Evolutionary conservation across 2,329 filamentous ascomycete species (phyloP).

Genomic region (Aspergillus sp.): DNA sequence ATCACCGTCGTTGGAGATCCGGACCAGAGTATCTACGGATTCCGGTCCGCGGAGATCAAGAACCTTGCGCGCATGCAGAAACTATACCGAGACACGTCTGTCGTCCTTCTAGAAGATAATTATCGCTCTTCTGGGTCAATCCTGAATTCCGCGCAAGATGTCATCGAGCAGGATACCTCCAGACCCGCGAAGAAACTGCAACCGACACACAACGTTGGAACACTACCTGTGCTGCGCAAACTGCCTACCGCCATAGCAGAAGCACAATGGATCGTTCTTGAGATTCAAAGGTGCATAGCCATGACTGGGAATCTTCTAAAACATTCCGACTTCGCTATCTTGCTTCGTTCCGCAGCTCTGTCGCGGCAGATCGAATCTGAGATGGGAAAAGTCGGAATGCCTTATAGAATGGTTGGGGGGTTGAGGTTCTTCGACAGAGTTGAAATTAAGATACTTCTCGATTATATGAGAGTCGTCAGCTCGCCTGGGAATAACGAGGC

Average conservation of each 20-base stretch:
- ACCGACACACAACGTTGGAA: slow-evolving; percentile 72
- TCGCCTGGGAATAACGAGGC: slow-evolving; percentile 85
- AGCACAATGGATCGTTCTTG: slow-evolving; percentile 79
- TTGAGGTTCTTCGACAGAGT: slow-evolving; percentile 84
- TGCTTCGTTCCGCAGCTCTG: slow-evolving; percentile 75
- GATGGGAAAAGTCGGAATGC: slow-evolving; percentile 70
- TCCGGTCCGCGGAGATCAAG: slow-evolving; percentile 84
- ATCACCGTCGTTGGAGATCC: slow-evolving; percentile 96
- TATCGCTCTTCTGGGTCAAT: slow-evolving; percentile 89
- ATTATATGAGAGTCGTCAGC: slow-evolving; percentile 80
- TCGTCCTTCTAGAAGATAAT: slow-evolving; percentile 85
- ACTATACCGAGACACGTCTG: slow-evolving; percentile 69
- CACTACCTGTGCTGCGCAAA: slow-evolving; percentile 71
- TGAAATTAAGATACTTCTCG: slow-evolving; percentile 79
- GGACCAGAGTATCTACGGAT: slow-evolving; percentile 96
- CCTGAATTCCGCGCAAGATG: slow-evolving; percentile 66
- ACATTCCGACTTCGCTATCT: slow-evolving; percentile 72
- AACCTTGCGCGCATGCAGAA: slow-evolving; percentile 73
- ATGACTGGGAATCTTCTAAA: slow-evolving; percentile 68
- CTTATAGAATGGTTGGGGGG: slow-evolving; percentile 90
- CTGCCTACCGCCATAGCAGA: slow-evolving; percentile 65
- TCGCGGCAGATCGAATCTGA: slow-evolving; percentile 81
- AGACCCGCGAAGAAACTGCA: slow-evolving; percentile 73
- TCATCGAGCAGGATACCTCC: slow-evolving; percentile 83
- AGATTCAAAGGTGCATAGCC: slow-evolving; percentile 64